phyloP scores from a whole-genome alignment of 225 moss, liverwort and hornwort genomes.

The Neckera pumila region DNA sequence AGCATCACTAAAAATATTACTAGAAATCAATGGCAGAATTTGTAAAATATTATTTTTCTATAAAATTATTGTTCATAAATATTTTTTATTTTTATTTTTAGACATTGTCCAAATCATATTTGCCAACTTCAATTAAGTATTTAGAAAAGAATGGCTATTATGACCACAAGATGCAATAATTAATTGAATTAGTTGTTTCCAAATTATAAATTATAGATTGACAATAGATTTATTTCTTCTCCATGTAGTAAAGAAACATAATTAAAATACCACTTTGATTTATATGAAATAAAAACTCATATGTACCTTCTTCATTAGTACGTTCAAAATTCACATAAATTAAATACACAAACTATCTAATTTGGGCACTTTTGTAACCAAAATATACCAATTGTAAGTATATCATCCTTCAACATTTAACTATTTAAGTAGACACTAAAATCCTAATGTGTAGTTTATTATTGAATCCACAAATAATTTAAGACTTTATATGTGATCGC shows the following conservation, averaged over 20 bases:
- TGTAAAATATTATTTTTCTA: not conserved
- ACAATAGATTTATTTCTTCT: not conserved
- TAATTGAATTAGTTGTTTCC: not conserved
- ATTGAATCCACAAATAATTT: not conserved
- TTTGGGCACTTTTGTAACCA: fast-evolving
- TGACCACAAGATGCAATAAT: fast-evolving
- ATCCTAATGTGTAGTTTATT: not conserved
- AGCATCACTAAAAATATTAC: not conserved
- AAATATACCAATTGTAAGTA: not conserved
- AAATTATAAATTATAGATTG: no score
- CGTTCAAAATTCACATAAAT: fast-evolving
- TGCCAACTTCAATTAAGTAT: not conserved
- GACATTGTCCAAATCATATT: no score
- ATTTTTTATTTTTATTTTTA: not conserved
- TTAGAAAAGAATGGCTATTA: fast-evolving
- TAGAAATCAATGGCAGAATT: not conserved
- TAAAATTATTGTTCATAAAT: not conserved
- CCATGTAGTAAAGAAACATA: not conserved
- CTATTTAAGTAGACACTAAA: fast-evolving
- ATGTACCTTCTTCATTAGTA: fast-evolving
- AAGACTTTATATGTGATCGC: no score
- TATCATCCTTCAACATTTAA: not conserved
- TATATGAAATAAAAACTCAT: not conserved
- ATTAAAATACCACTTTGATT: not conserved
- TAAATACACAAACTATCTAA: not conserved